phyloP scores from a whole-genome alignment of 495 filamentous ascomycete genomes.

The Penicillium parvum region DNA sequence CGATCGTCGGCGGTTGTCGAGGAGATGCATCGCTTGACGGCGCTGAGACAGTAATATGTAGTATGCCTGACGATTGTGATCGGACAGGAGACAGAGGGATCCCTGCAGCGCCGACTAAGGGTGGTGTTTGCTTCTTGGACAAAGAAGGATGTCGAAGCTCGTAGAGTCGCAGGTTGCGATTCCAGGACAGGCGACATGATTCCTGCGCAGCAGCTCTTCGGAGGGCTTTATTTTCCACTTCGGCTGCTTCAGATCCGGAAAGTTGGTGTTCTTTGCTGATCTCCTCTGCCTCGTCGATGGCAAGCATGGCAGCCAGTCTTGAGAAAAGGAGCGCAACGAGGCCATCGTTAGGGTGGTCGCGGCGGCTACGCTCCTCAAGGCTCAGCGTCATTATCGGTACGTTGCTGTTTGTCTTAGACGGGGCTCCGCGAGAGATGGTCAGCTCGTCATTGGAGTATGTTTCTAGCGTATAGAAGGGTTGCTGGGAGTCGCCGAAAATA shows the following conservation, averaged over 20 bases:
- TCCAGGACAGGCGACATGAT: slow-evolving; percentile 68
- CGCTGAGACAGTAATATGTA: slow-evolving; percentile 41
- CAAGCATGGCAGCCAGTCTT: slow-evolving; percentile 62
- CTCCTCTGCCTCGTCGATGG: slow-evolving; percentile 57
- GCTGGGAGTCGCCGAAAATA: slow-evolving; percentile 32
- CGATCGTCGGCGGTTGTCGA: slow-evolving; percentile 36
- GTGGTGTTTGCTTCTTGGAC: slow-evolving; percentile 47
- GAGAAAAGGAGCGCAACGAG: slow-evolving; percentile 73
- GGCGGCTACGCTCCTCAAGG: slow-evolving; percentile 54
- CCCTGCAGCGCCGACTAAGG: slow-evolving; percentile 51
- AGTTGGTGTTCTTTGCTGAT: slow-evolving; percentile 39
- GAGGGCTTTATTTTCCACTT: slow-evolving; percentile 54
- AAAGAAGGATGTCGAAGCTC: slow-evolving; percentile 69
- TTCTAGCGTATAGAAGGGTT: slow-evolving; percentile 46
- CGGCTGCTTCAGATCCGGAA: slow-evolving; percentile 37
- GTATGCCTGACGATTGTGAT: slow-evolving; percentile 29
- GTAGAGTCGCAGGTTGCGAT: slow-evolving; percentile 56
- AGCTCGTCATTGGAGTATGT: slow-evolving; percentile 41
- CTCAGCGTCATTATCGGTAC: slow-evolving; percentile 54
- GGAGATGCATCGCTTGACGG: slow-evolving; percentile 23
- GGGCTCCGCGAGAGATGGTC: slow-evolving; percentile 35
- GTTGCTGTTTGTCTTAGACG: slow-evolving; percentile 31
- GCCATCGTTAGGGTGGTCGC: slow-evolving; percentile 59
- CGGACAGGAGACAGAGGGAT: slow-evolving; percentile 58
- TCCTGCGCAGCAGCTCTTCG: slow-evolving; percentile 64